phyloP scores from a whole-genome alignment of 2,329 filamentous ascomycete genomes.

The Monosporascus sp. region DNA sequence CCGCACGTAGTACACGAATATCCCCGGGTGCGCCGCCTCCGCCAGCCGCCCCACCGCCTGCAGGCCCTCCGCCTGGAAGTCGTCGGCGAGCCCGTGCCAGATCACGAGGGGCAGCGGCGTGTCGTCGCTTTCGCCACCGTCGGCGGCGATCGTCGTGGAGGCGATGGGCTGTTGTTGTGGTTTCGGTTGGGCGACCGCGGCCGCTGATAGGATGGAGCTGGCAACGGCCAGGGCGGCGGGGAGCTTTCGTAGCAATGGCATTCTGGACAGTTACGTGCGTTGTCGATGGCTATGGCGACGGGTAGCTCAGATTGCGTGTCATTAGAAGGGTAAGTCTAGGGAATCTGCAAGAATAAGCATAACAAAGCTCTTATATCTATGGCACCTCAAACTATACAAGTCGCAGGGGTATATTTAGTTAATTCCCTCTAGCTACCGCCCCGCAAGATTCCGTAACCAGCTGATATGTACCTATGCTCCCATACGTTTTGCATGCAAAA shows the following conservation, averaged over 20 bases:
- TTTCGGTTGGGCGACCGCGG: background rate
- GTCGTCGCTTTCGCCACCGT: slow-evolving; percentile 41
- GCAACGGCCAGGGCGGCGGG: background rate
- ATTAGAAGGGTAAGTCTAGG: too few species aligned
- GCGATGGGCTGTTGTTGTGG: background rate
- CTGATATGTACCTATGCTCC: too few species aligned
- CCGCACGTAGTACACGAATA: slow-evolving; percentile 74
- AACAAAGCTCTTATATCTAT: too few species aligned
- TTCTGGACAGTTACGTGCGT: background rate
- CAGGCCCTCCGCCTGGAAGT: slow-evolving; percentile 72
- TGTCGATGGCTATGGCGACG: too few species aligned
- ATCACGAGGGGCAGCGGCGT: slow-evolving; percentile 84
- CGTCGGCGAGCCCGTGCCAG: slow-evolving; percentile 82
- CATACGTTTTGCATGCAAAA: too few species aligned
- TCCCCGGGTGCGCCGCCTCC: slow-evolving; percentile 70
- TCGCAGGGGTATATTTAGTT: too few species aligned
- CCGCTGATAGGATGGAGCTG: background rate
- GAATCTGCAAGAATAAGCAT: too few species aligned
- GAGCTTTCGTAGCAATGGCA: background rate
- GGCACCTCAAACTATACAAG: too few species aligned
- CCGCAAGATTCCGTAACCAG: too few species aligned
- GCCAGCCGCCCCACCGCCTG: slow-evolving; percentile 66
- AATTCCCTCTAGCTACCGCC: too few species aligned
- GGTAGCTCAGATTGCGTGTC: too few species aligned
- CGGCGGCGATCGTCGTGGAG: slow-evolving; percentile 1